These are phyloP conservation scores for Lithohypha guttulata DNA, from an alignment of 2,329 filamentous ascomycete genomes.

Conservation along the genomic window DNA sequence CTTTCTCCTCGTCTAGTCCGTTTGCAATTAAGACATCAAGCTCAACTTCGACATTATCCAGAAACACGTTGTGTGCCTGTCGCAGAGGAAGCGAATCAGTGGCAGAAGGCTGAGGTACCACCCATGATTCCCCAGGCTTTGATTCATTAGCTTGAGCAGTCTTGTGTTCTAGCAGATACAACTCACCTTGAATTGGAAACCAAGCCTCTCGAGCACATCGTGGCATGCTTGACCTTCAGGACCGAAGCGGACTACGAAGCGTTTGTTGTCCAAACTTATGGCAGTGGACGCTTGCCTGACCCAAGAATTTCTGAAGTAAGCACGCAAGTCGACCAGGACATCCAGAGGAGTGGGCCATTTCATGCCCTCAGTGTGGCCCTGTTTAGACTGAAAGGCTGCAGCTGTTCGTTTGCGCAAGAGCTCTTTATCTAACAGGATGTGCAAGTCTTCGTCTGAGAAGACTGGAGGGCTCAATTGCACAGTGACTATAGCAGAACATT, in stretches of 20 bases:
- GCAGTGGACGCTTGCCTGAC: conserved; percentile 29
- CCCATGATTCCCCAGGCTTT: conserved; percentile 30
- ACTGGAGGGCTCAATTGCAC: conserved; percentile 45
- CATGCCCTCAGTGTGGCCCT: conserved; percentile 34
- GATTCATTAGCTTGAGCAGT: conserved; percentile 5
- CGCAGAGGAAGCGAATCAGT: conserved; percentile 30
- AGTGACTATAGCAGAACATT: conserved; percentile 44
- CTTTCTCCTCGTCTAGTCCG: conserved; percentile 29
- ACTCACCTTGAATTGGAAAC: conserved; percentile 42
- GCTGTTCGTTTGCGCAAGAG: conserved; percentile 44
- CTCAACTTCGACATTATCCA: conserved; percentile 53
- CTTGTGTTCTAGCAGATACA: background rate
- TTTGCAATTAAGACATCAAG: conserved; percentile 42
- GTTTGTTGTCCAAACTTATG: conserved; percentile 51
- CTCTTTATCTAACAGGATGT: conserved; percentile 44
- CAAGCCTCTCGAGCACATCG: conserved; percentile 46
- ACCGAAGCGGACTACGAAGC: conserved; percentile 53
- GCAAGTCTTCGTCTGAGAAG: conserved; percentile 38
- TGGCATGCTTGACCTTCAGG: conserved; percentile 44
- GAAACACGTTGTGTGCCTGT: conserved; percentile 33
- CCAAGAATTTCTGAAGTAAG: conserved; percentile 51
- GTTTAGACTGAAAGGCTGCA: conserved; percentile 32
- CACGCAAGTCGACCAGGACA: conserved; percentile 45
- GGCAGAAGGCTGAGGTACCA: conserved; percentile 30
- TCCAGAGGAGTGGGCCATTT: conserved; percentile 42